phyloP scores from a whole-genome alignment of 805 yeast species.

The Candida boleticola region DNA sequence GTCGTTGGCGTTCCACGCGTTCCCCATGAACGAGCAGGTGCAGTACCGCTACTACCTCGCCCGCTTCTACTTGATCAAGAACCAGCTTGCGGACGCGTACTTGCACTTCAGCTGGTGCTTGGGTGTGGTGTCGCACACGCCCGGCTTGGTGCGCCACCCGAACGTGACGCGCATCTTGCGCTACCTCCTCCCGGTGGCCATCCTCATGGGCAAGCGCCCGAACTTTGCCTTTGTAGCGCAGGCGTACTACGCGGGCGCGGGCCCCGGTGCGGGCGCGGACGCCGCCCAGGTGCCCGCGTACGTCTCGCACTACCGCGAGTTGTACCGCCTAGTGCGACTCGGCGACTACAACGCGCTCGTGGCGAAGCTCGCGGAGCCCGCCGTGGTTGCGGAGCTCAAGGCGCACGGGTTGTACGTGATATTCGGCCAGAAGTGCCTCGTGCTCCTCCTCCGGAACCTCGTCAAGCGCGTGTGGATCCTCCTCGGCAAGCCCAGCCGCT shows the following conservation, averaged over 20 bases:
- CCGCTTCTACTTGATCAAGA: conserved; percentile 53
- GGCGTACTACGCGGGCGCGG: conserved; percentile 10
- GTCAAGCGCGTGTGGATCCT: conserved; percentile 32
- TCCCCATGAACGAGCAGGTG: conserved; percentile 43
- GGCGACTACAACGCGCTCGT: conserved; percentile 44
- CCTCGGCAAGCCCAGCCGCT: conserved; percentile 20
- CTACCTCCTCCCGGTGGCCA: conserved; percentile 50
- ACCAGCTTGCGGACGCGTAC: conserved; percentile 46
- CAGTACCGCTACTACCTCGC: conserved; percentile 55
- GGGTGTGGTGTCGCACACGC: conserved; percentile 26
- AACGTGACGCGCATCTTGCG: conserved; percentile 45
- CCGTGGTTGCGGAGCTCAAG: conserved; percentile 35
- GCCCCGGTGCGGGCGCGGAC: conserved; percentile 6
- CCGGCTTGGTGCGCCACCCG: conserved; percentile 16
- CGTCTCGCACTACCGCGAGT: conserved; percentile 31
- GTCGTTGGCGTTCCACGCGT: conserved; percentile 39
- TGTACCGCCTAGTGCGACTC: conserved; percentile 34
- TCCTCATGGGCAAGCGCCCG: conserved; percentile 57
- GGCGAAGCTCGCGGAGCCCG: conserved; percentile 27
- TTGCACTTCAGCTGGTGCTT: conserved; percentile 58
- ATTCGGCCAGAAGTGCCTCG: conserved; percentile 44
- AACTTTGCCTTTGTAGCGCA: conserved; percentile 17
- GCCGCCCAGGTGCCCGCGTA: conserved; percentile 11
- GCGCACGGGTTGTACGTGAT: conserved; percentile 31
- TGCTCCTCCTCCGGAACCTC: conserved; percentile 47